phyloP scores from a whole-genome alignment of 495 filamentous ascomycete genomes.

The Xylaria grammica region DNA sequence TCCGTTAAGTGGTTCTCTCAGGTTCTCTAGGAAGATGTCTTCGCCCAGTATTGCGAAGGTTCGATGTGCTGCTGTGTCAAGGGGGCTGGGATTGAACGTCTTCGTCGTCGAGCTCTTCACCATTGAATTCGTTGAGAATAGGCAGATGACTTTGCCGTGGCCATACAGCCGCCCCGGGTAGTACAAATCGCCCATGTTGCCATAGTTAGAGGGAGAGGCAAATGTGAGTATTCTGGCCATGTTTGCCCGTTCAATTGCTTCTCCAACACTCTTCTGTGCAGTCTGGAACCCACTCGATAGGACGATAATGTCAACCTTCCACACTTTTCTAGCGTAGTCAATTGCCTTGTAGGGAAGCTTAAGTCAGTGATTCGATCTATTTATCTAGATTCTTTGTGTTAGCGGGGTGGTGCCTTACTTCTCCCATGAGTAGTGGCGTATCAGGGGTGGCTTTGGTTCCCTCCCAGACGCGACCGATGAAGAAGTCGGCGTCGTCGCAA shows the following conservation, averaged over 20 bases:
- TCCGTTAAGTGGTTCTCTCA: not conserved
- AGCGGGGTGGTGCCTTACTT: too few relatives aligned
- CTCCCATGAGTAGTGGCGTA: too few relatives aligned
- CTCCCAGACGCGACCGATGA: too few relatives aligned
- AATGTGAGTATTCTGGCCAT: not conserved
- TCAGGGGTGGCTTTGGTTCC: too few relatives aligned
- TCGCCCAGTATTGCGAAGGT: not conserved
- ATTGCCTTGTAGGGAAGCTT: too few relatives aligned
- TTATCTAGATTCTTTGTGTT: too few relatives aligned
- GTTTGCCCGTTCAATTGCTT: too few relatives aligned
- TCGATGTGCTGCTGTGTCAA: not conserved
- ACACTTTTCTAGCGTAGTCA: not conserved
- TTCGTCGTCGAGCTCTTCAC: not conserved
- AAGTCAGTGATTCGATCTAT: too few relatives aligned
- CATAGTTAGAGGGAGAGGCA: not conserved
- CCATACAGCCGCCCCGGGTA: not conserved
- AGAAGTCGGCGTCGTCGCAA: too few relatives aligned
- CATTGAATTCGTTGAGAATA: constrained; percentile 1
- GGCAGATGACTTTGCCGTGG: not conserved
- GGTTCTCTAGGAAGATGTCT: not conserved
- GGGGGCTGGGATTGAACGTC: not conserved
- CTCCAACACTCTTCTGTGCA: not conserved
- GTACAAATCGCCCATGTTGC: not conserved
- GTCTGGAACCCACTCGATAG: not conserved
- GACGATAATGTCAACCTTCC: not conserved